A percentile compares a stretch with the other conserved stretches of the same genome.
These are phyloP conservation scores for Barnettozyma salicaria DNA, from an alignment of 805 yeast genomes.

Conservation along the genomic window DNA sequence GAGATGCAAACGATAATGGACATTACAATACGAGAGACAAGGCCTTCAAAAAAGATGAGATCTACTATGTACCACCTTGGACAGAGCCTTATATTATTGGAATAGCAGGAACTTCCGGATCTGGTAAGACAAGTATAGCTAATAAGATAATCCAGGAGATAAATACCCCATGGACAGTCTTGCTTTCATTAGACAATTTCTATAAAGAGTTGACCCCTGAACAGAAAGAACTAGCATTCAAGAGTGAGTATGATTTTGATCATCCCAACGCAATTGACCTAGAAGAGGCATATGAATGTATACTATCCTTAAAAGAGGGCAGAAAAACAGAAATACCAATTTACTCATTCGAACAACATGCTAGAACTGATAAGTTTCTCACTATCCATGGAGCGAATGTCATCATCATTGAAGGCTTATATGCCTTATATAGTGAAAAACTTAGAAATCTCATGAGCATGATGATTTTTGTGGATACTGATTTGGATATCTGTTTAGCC, in stretches of 20 bases:
- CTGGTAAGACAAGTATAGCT: conserved; percentile 93
- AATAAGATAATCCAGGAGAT: conserved; percentile 68
- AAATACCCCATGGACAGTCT: conserved; percentile 91
- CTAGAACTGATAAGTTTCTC: conserved; percentile 51
- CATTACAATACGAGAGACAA: too few species aligned
- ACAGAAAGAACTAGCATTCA: conserved; percentile 57
- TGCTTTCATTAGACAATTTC: conserved; percentile 85
- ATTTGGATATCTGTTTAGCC: conserved; percentile 85
- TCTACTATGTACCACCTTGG: conserved; percentile 77
- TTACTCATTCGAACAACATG: conserved; percentile 60
- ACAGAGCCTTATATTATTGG: conserved; percentile 80
- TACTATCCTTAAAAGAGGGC: conserved; percentile 66
- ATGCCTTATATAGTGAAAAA: conserved; percentile 68
- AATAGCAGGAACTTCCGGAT: conserved; percentile 81
- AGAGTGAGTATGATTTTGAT: conserved; percentile 78
- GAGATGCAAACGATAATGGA: too few species aligned
- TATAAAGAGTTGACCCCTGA: conserved; percentile 68
- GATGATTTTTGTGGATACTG: conserved; percentile 90
- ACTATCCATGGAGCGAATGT: conserved; percentile 93
- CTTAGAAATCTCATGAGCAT: conserved; percentile 73
- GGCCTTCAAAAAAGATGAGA: too few species aligned
- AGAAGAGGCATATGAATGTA: conserved; percentile 59
- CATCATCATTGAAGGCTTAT: conserved; percentile 86
- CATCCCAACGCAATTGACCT: conserved; percentile 79
- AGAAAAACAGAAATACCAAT: conserved; percentile 59